Evolutionary conservation across 2,329 filamentous ascomycete genomes (phyloP).

Genomic region (Chaetomiaceae sp.): DNA sequence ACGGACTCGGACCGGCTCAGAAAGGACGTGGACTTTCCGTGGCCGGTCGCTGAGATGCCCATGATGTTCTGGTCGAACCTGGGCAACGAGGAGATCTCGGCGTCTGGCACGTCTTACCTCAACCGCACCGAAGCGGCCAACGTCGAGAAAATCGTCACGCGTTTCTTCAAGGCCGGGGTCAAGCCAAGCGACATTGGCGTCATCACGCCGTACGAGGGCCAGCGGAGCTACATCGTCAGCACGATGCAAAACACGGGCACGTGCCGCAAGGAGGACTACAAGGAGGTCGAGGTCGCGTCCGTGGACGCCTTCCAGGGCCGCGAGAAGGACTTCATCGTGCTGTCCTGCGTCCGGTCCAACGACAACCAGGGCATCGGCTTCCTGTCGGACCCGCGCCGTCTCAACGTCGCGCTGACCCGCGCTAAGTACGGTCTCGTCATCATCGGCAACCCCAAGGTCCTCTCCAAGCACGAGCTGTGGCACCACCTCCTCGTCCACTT

Average conservation of each 20-base stretch:
- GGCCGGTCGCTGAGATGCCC: slow-evolving; percentile 86
- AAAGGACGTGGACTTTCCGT: slow-evolving; percentile 94
- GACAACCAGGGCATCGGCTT: slow-evolving; percentile 99
- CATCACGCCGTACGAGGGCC: slow-evolving; percentile 97
- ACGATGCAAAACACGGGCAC: slow-evolving; percentile 98
- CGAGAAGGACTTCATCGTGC: slow-evolving; percentile 98
- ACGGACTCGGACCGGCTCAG: slow-evolving; percentile 82
- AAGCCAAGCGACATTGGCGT: slow-evolving; percentile 90
- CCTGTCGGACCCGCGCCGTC: slow-evolving; percentile 91
- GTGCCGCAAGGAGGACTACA: slow-evolving; percentile 98
- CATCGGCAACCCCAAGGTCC: slow-evolving; percentile 92
- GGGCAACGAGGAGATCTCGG: slow-evolving; percentile 95
- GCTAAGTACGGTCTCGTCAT: slow-evolving; percentile 96
- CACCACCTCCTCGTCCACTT: slow-evolving; percentile 92
- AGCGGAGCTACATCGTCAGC: slow-evolving; percentile 95
- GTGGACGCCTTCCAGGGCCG: slow-evolving; percentile 98
- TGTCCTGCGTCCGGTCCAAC: slow-evolving; percentile 96
- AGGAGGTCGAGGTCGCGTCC: slow-evolving; percentile 96
- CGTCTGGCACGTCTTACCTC: slow-evolving; percentile 94
- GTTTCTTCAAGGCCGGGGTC: slow-evolving; percentile 99
- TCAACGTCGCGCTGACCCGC: slow-evolving; percentile 94
- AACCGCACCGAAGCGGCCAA: slow-evolving; percentile 96
- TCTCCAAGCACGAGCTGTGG: slow-evolving; percentile 97
- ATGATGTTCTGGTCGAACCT: slow-evolving; percentile 99
- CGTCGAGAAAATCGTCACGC: slow-evolving; percentile 96